phyloP scores from a whole-genome alignment of 495 filamentous ascomycete species.

The Xylaria scruposa region DNA sequence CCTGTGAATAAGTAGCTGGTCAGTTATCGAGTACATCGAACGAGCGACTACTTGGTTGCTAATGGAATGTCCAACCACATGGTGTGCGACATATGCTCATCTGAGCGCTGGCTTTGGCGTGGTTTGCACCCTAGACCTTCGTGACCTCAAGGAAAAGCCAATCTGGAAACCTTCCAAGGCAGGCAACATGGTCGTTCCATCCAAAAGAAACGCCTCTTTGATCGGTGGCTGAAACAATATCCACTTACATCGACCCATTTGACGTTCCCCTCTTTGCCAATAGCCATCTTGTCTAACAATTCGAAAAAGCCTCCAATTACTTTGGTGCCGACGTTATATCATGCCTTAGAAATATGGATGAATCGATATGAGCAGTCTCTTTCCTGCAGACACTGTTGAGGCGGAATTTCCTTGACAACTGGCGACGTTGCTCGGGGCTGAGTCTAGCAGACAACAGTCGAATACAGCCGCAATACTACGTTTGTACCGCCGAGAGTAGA shows the following conservation, averaged over 20 bases:
- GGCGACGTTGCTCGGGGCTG: constrained; percentile 4
- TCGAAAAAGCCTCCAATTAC: constrained; percentile 18
- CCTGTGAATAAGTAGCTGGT: constrained; percentile 45
- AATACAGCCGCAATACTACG: not conserved
- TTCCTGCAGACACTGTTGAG: not conserved
- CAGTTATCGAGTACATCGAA: constrained; percentile 6
- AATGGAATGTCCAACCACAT: not conserved
- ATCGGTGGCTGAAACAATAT: constrained; percentile 22
- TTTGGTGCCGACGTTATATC: constrained; percentile 31
- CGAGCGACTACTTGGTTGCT: not conserved
- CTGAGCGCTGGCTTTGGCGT: not conserved
- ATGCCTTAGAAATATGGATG: constrained; percentile 30
- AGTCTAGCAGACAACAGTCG: constrained; percentile 5
- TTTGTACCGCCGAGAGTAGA: constrained; percentile 2
- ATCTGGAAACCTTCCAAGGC: too few species aligned
- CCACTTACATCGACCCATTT: constrained; percentile 73
- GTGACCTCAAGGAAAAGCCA: too few species aligned
- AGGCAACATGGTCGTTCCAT: not conserved
- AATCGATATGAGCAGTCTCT: not conserved
- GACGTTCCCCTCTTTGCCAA: constrained; percentile 60
- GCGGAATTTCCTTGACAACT: not conserved
- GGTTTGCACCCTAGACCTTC: not conserved
- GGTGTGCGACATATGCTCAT: not conserved
- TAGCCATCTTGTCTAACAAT: constrained; percentile 44
- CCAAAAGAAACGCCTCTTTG: not conserved